A percentile compares a stretch with the other conserved stretches of the same genome.
Evolutionary conservation across 352 stramenopile genomes (phyloP).

Genomic region (Blastocystis sp.): DNA sequence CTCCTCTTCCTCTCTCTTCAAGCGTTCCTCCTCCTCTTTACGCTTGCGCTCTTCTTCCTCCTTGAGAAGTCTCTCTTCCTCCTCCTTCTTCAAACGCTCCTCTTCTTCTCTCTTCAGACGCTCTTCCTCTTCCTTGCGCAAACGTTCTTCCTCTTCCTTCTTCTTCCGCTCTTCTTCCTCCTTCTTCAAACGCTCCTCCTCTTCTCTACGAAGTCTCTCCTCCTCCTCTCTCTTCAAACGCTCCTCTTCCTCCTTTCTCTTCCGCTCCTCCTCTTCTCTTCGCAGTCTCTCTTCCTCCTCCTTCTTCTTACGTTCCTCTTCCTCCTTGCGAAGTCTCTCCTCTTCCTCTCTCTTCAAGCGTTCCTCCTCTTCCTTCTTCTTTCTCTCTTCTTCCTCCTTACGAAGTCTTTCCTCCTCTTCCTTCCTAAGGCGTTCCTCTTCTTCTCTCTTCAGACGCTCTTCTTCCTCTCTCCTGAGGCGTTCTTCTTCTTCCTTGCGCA

Average conservation of each 20-base stretch:
- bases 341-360: neutral
- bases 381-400: neutral
- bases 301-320: neutral
- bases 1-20: constrained; percentile 27
- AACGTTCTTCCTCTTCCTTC: neutral
- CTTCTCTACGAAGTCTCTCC: neutral
- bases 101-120: neutral
- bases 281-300: neutral
- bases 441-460: constrained; percentile 1
- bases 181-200: neutral
- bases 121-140: neutral
- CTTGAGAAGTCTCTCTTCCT: neutral
- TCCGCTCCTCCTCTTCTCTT: neutral
- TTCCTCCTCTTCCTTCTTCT: neutral
- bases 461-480: constrained; percentile 1
- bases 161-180: neutral
- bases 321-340: neutral
- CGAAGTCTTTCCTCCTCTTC: neutral
- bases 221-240: neutral
- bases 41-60: neutral
- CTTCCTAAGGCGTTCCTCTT: neutral
- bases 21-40: neutral
- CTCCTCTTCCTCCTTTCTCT: neutral
- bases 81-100: constrained; percentile 6
- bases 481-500: neutral